Evolutionary conservation across 1,139 yeast genomes (phyloP).

Genomic region (Pichia sp.): DNA sequence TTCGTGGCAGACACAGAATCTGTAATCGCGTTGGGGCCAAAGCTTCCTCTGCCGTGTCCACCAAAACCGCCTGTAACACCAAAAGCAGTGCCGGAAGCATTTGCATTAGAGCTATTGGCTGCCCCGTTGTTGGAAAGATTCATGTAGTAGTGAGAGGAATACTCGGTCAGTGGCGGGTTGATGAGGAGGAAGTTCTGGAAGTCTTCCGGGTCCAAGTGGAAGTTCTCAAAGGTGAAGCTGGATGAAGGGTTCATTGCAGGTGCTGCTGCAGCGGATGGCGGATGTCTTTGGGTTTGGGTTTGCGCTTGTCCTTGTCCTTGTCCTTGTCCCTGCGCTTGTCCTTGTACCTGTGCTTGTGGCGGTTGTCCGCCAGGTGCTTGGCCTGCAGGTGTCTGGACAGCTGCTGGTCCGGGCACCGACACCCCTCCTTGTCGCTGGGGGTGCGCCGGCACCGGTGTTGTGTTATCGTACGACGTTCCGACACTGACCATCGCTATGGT

Average conservation of each 20-base stretch:
- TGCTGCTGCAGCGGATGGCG: background rate
- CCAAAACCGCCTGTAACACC: background rate
- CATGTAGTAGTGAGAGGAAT: conserved; percentile 21
- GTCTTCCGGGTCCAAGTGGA: conserved; percentile 32
- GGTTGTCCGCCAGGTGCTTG: background rate
- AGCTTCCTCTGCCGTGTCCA: background rate
- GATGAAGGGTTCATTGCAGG: background rate
- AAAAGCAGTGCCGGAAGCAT: background rate
- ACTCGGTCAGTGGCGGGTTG: conserved; percentile 33
- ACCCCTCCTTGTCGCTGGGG: background rate
- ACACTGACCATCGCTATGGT: background rate
- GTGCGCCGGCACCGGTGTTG: background rate
- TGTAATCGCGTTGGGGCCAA: background rate
- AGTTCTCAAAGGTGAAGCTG: conserved; percentile 21
- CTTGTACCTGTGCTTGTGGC: background rate
- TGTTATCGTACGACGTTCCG: background rate
- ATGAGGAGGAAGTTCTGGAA: conserved; percentile 32
- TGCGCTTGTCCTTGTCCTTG: background rate
- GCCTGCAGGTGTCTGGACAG: no score
- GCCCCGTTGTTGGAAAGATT: conserved; percentile 3
- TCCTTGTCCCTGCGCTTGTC: background rate
- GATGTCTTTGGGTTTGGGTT: background rate
- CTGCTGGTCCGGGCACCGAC: no score
- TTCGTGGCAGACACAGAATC: no score
- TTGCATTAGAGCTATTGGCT: background rate